Percentiles rank a stretch among this genome's conserved stretches.
phyloP scores from a whole-genome alignment of 148 eudicot genomes.

The Salicornia ramosissima region DNA sequence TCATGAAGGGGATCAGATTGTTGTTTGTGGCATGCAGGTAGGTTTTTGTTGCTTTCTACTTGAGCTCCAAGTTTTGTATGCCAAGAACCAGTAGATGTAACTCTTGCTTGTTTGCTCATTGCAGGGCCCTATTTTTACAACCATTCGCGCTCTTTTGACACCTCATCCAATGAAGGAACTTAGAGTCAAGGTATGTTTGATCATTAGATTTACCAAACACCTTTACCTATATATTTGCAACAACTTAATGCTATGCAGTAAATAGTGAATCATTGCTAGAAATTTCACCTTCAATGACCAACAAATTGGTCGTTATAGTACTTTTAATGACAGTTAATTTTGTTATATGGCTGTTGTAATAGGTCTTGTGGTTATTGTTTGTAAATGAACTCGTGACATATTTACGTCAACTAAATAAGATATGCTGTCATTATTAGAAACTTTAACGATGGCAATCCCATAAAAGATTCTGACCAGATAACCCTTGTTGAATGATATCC shows the following conservation, averaged over 20 bases:
- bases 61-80: background rate
- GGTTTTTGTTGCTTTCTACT: constrained; percentile 8
- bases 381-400: too few species aligned
- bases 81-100: background rate
- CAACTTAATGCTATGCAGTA: background rate
- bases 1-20: constrained; percentile 89
- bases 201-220: background rate
- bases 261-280: too few species aligned
- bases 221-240: background rate
- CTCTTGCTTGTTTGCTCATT: constrained; percentile 8
- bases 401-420: too few species aligned
- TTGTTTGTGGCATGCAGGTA: constrained; percentile 89
- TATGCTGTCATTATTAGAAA: too few species aligned
- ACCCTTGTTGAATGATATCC: too few species aligned
- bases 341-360: too few species aligned
- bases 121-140: constrained; percentile 81
- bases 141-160: constrained; percentile 79
- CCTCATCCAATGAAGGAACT: constrained; percentile 99
- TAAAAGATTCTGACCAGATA: too few species aligned
- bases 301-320: too few species aligned
- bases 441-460: too few species aligned
- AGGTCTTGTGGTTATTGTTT: too few species aligned
- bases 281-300: background rate
- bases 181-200: constrained; percentile 63
- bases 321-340: too few species aligned